Evolutionary conservation across 352 stramenopile genomes (phyloP), one percentile per base, ranked within the genome.

Genomic region (Phytophthora hibernalis): DNA sequence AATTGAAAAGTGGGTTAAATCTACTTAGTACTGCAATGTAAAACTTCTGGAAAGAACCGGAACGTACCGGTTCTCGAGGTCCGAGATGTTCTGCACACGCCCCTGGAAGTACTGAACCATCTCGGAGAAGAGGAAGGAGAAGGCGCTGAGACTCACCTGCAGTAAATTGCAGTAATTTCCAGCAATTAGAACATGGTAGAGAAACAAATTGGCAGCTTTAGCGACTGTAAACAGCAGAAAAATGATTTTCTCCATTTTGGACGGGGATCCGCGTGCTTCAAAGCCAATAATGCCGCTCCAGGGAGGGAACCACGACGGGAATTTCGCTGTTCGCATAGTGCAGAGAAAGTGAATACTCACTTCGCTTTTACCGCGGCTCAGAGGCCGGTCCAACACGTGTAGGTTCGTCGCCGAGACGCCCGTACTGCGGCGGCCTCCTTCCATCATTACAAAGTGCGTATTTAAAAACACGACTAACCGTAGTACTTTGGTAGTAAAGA

Each of bases 41-140:
- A 43, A 40, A 28, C 44, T 22, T 12, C 18, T 30, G 1, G 40
- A 2, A 33, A 6, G 33, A 26, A 43, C 9, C 10, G 47, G 20
- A 20, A 12, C 65, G 57, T 57, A 93, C 82, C 90, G 76, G 62
- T 93, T 90, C 80, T 99, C 96, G 12, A 99, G 84, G 74, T 99
- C 97, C 24, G 85, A 96, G 69, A 99, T 98, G 74, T 96, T 98
- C 57, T 97, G 87, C 28, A 98, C 96, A 33, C 95, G 88, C 40
- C 89, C 88, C 72, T 99, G 96, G 79, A 98, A 98, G 83, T 99
- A 98, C 80, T 99, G 97, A 8, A 99, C 96, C 79, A 99, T 93
- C 80, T 99, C 97, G 12, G 91, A 98, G 76, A 99, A 99, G 42
- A 99, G 80, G 82, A 99, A 98, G 31, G 94, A 91, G 80, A 99